phyloP scores from a whole-genome alignment of 805 yeast species.

The Saccharomycopsis amapae region DNA sequence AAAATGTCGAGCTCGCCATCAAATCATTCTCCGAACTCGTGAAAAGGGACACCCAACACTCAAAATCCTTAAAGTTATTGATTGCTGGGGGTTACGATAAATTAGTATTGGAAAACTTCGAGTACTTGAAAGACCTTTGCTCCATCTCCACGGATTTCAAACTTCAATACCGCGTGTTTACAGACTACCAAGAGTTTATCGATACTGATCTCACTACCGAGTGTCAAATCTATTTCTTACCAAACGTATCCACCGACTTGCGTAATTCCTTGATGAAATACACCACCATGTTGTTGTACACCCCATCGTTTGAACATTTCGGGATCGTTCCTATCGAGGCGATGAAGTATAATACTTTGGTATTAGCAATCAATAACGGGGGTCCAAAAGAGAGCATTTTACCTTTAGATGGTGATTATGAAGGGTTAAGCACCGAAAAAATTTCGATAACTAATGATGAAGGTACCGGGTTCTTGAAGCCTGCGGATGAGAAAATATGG shows the following conservation, averaged over 20 bases:
- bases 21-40: constrained; percentile 49
- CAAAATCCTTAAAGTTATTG: constrained; percentile 42
- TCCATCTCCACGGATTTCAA: constrained; percentile 37
- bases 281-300: constrained; percentile 64
- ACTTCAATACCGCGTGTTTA: constrained; percentile 40
- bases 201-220: constrained; percentile 23
- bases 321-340: constrained; percentile 98
- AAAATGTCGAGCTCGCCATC: constrained; percentile 74
- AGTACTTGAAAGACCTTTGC: constrained; percentile 57
- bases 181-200: constrained; percentile 26
- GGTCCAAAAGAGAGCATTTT: constrained; percentile 80
- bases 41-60: constrained; percentile 27
- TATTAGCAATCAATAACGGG: constrained; percentile 79
- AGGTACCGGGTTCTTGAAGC: constrained; percentile 62
- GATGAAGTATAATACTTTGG: constrained; percentile 78
- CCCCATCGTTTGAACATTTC: constrained; percentile 90
- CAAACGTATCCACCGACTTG: constrained; percentile 63
- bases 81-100: constrained; percentile 90
- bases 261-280: constrained; percentile 55
- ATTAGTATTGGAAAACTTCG: constrained; percentile 67
- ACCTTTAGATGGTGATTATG: constrained; percentile 27
- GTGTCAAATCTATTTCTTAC: constrained; percentile 60
- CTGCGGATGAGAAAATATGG: constrained; percentile 47
- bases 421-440: constrained; percentile 20
- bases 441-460: constrained; percentile 16